phyloP scores from a whole-genome alignment of 257 asterid species.

The Marsdenia floribunda region DNA sequence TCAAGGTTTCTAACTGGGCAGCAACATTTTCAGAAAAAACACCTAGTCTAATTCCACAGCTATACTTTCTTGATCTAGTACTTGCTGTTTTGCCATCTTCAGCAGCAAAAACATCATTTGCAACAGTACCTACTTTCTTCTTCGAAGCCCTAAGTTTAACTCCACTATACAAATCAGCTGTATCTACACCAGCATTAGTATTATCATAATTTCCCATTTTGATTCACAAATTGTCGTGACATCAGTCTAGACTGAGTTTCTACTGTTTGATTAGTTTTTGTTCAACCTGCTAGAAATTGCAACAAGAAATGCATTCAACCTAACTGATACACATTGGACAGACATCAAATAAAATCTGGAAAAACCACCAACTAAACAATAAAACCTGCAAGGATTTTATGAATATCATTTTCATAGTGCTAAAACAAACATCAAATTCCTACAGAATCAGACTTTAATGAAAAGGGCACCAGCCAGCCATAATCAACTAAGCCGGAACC shows the following conservation, averaged over 20 bases:
- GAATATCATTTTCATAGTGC: neutral
- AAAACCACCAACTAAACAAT: neutral
- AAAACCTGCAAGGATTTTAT: neutral
- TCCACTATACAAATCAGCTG: conserved; percentile 16
- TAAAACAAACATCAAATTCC: neutral
- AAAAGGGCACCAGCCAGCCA: neutral
- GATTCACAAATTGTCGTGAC: neutral
- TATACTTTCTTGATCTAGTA: conserved; percentile 1
- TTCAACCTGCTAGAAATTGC: conserved; percentile 1
- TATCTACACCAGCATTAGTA: neutral
- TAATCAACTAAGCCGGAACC: neutral
- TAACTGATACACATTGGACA: too few species aligned
- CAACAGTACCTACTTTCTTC: neutral
- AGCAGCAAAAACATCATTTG: neutral
- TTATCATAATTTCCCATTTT: conserved; percentile 7
- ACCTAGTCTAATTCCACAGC: too few species aligned
- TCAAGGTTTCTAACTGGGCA: neutral
- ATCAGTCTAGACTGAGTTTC: neutral
- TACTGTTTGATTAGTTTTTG: neutral
- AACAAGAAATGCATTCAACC: neutral
- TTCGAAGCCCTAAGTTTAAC: conserved; percentile 10
- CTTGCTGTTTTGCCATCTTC: neutral
- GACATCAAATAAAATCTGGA: neutral
- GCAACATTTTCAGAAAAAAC: conserved; percentile 2
- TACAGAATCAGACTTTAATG: neutral